Conservation (phyloP, 345 rosid genomes). For the Camelina laxa region DNA sequence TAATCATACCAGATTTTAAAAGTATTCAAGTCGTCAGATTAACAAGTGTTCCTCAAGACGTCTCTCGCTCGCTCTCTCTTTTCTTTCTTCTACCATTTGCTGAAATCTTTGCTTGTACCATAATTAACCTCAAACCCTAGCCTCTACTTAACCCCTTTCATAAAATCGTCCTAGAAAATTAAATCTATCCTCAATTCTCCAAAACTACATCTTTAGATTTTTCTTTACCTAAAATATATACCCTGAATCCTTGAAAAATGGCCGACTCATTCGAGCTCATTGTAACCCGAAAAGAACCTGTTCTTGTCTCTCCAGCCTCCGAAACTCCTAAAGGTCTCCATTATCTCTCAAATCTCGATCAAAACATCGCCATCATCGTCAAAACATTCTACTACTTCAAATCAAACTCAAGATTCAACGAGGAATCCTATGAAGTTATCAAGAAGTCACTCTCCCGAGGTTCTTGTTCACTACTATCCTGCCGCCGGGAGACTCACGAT, state of each 20-base stretch:
- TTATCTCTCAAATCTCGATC: conserved; percentile 85
- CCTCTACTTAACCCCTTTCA: conserved; percentile 29
- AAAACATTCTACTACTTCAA: conserved; percentile 83
- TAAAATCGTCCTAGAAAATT: conserved; percentile 2
- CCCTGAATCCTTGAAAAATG: conserved; percentile 41
- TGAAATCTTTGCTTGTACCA: conserved; percentile 39
- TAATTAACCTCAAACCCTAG: conserved; percentile 40
- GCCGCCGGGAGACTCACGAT: conserved; percentile 74
- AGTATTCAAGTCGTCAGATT: neutral
- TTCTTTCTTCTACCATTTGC: conserved; percentile 23
- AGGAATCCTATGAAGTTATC: conserved; percentile 63
- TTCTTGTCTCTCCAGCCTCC: conserved; percentile 63
- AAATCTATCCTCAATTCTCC: conserved; percentile 23
- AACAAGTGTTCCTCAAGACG: conserved; percentile 17
- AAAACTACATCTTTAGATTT: conserved; percentile 19
- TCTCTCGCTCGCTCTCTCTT: neutral
- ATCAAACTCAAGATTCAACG: conserved; percentile 65
- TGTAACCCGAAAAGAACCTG: conserved; percentile 57
- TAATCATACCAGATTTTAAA: neutral
- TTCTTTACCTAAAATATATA: neutral
- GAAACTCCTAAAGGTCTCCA: conserved; percentile 69
- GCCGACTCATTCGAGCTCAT: conserved; percentile 50
- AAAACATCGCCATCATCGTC: conserved; percentile 81
- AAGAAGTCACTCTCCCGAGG: conserved; percentile 70
- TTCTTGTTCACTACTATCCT: conserved; percentile 75